phyloP scores from a whole-genome alignment of 2,329 filamentous ascomycete genomes.

The Pyricularia pennisetigena region DNA sequence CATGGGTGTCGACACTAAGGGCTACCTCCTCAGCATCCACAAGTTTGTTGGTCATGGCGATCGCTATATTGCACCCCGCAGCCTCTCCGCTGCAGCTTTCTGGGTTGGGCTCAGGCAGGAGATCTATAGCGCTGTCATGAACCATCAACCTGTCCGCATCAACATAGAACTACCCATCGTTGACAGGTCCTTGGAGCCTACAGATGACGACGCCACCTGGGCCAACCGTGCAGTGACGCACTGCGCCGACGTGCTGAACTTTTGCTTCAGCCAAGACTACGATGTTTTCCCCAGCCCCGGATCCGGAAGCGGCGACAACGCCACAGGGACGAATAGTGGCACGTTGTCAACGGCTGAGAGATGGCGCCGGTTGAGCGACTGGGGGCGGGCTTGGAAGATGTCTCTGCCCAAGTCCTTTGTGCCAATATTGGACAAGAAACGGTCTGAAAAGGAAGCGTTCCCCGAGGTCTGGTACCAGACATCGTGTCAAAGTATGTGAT shows the following conservation, averaged over 20 bases:
- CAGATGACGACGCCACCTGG: slow-evolving; percentile 43
- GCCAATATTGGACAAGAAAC: slow-evolving; percentile 37
- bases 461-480: slow-evolving; percentile 48
- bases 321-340: background rate
- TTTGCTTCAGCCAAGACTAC: slow-evolving; percentile 41
- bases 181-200: slow-evolving; percentile 33
- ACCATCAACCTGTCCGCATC: slow-evolving; percentile 34
- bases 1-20: slow-evolving; percentile 33
- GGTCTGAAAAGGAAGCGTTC: slow-evolving; percentile 30
- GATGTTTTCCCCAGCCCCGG: slow-evolving; percentile 7
- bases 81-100: slow-evolving; percentile 42
- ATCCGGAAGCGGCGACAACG: background rate
- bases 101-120: slow-evolving; percentile 50
- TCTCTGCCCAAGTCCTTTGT: slow-evolving; percentile 40
- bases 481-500: slow-evolving; percentile 37
- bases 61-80: slow-evolving; percentile 26
- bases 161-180: slow-evolving; percentile 39
- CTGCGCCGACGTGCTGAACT: slow-evolving; percentile 54
- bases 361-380: slow-evolving; percentile 35
- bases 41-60: slow-evolving; percentile 33
- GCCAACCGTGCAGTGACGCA: slow-evolving; percentile 52
- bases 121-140: slow-evolving; percentile 45
- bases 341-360: slow-evolving; percentile 16
- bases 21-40: slow-evolving; percentile 35
- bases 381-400: slow-evolving; percentile 34